Conservation (phyloP, 192 early-diverging fungal species). For the Backusella tarrabulga region DNA sequence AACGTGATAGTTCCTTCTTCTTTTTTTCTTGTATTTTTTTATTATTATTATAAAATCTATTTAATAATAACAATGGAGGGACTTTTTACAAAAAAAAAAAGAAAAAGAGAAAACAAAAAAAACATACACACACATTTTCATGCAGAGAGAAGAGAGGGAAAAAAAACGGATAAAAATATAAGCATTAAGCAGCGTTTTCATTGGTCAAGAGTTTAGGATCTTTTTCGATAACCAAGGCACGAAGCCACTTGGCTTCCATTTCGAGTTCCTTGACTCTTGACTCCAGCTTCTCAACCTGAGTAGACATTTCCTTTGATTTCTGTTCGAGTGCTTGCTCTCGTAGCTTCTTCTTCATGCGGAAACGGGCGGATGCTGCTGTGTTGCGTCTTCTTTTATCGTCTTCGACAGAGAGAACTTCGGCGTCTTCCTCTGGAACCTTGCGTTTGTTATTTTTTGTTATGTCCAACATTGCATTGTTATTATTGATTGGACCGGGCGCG, state of each 20-base stretch:
- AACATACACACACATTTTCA: not conserved
- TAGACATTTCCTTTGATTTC: slow-evolving; percentile 79
- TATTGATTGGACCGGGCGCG: not conserved
- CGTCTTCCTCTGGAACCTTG: not conserved
- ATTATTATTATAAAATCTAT: not conserved
- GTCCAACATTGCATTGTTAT: not conserved
- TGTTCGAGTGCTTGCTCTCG: slow-evolving; percentile 84
- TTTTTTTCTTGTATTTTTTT: not conserved
- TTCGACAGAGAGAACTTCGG: slow-evolving; percentile 42
- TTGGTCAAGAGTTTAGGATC: slow-evolving; percentile 22
- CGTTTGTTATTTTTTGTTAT: not conserved
- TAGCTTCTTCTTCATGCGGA: slow-evolving; percentile 93
- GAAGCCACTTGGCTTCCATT: slow-evolving; percentile 91
- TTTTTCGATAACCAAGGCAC: slow-evolving; percentile 34
- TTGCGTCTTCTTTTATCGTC: slow-evolving; percentile 93
- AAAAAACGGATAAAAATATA: not conserved
- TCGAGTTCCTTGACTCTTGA: slow-evolving; percentile 79
- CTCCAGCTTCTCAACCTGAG: slow-evolving; percentile 76
- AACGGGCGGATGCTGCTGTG: slow-evolving; percentile 93
- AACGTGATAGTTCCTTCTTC: not conserved
- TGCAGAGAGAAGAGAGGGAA: not conserved
- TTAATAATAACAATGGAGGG: too few species aligned
- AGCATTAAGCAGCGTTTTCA: not conserved
- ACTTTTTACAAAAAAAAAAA: not conserved
- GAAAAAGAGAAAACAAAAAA: not conserved